Percentiles rank a stretch among this genome's conserved stretches.
phyloP scores from a whole-genome alignment of 805 yeast genomes.

The Schizosaccharomyces octosporus region DNA sequence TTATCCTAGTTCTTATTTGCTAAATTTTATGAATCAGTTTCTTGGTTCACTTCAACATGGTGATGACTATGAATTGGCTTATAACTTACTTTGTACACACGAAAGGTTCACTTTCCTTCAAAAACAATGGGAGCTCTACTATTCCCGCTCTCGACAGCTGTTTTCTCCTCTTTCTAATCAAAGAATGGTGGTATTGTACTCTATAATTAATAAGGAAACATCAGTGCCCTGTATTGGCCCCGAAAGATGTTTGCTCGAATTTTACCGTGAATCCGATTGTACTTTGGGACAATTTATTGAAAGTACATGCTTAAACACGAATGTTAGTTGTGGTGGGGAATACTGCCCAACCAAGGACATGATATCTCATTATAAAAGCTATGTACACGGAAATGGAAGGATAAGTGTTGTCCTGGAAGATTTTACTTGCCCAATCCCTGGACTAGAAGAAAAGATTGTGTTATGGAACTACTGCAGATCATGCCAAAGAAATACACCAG shows the following conservation, averaged over 20 bases:
- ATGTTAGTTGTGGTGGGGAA: slow-evolving; percentile 48
- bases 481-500: slow-evolving; percentile 55
- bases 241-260: slow-evolving; percentile 56
- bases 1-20: too few species aligned
- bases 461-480: slow-evolving; percentile 81
- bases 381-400: slow-evolving; percentile 70
- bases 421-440: slow-evolving; percentile 30
- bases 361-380: slow-evolving; percentile 51
- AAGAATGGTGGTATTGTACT: slow-evolving; percentile 49
- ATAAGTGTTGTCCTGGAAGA: slow-evolving; percentile 53
- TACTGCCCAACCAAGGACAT: slow-evolving; percentile 31
- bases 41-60: too few species aligned
- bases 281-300: slow-evolving; percentile 78
- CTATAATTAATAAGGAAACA: slow-evolving; percentile 58
- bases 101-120: slow-evolving; percentile 8
- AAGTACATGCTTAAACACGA: slow-evolving; percentile 43
- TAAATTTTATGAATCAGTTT: too few species aligned
- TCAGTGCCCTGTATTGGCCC: slow-evolving; percentile 91
- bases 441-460: slow-evolving; percentile 39
- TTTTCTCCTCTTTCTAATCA: slow-evolving; percentile 55
- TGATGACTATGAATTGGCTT: neutral
- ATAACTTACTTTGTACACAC: neutral
- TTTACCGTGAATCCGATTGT: slow-evolving; percentile 72
- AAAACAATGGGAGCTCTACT: slow-evolving; percentile 47
- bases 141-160: slow-evolving; percentile 26